Evolutionary conservation across 2,329 filamentous ascomycete genomes (phyloP), one percentile per base, ranked within the genome.

Genomic region (Fusarium sp.): DNA sequence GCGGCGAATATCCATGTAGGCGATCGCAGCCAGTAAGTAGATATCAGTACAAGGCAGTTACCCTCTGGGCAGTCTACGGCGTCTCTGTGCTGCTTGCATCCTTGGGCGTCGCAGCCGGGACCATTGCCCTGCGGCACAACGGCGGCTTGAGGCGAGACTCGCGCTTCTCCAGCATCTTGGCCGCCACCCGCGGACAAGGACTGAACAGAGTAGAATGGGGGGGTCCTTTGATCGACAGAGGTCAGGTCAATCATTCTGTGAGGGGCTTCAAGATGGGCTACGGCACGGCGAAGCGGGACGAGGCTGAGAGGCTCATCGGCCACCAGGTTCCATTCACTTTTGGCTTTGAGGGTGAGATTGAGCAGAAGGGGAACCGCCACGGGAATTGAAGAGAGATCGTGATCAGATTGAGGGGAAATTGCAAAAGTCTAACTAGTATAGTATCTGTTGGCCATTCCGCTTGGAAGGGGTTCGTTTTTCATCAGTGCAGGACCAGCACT

Each of bases 401-500:
- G 3, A 25, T 36, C 20, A 22, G 16, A 27, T 42, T 60, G 13
- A 59, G 25, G 38, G 14, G 33, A 42, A 20, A n/a, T 29, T 31
- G 47, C 27, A 29, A 47, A 52, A 31, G 11, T 31, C 3, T 40
- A 22, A 3, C 11, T 40, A 42, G 13, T 59, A 10, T 6, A 60
- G 57, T 27, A 38, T 38, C 25, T 42, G 18, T 31, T 60, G 57
- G 7, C 18, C 36, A 6, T 42, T 14, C 13, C 13, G 18, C 7
- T 42, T 27, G 16, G 16, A 42, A 18, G 57, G 18, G 11, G 36
- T 13, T n/a, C 13, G 31, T 9, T 20, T 5, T 31, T 27, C 42
- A 16, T 56, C 25, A 14, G 22, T 14, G 35, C 65, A 67, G 8
- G 65, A 67, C 65, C 65, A 67, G 33, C 65, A 67, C 18, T 29